These are phyloP conservation scores for Neckera pumila DNA, from an alignment of 225 moss, liverwort and hornwort species.

Conservation along the genomic window DNA sequence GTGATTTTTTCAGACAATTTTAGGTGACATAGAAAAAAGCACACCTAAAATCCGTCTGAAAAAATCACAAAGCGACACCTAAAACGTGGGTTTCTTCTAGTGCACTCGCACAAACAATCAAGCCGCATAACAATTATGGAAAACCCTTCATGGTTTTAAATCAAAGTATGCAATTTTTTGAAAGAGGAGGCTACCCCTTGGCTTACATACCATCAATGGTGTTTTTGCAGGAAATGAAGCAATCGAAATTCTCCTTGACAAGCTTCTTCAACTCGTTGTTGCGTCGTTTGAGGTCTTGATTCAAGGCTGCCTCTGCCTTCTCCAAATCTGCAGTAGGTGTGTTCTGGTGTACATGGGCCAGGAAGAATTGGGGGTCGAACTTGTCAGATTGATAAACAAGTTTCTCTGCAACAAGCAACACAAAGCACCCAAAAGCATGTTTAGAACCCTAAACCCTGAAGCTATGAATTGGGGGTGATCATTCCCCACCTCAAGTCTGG, in stretches of 20 bases:
- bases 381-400: slow-evolving; percentile 69
- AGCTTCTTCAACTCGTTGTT: slow-evolving; percentile 88
- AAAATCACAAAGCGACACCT: no score
- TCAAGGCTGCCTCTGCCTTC: slow-evolving; percentile 52
- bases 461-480: no score
- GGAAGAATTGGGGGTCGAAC: slow-evolving; percentile 74
- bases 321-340: slow-evolving; percentile 50
- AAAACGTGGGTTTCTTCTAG: no score
- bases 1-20: no score
- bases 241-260: slow-evolving; percentile 96
- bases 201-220: slow-evolving; percentile 71
- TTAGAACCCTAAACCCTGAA: not conserved
- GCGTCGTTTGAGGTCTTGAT: slow-evolving; percentile 53
- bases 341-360: slow-evolving; percentile 74
- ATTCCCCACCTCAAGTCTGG: not conserved
- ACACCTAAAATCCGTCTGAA: no score
- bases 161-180: not conserved
- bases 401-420: slow-evolving; percentile 35
- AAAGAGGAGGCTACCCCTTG: fast-evolving
- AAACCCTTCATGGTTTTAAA: not conserved
- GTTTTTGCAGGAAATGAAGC: slow-evolving; percentile 96
- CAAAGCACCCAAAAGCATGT: not conserved
- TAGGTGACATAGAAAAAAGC: no score
- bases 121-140: not conserved
- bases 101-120: not conserved